These are phyloP conservation scores for Candida qinlingensis DNA, from an alignment of 805 yeast species.

Conservation along the genomic window DNA sequence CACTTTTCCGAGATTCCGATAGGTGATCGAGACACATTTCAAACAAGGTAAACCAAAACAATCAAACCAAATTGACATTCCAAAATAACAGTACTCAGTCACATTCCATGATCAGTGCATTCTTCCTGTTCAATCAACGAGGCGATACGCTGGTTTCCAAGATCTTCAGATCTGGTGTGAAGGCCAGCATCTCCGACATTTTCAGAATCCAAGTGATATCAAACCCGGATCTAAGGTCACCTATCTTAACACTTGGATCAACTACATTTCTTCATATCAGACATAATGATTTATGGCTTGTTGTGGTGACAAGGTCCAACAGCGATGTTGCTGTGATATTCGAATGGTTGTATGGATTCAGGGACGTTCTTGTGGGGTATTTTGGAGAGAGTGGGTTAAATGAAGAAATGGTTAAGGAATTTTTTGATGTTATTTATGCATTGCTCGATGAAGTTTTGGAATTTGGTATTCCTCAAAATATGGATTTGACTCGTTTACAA, in stretches of 20 bases:
- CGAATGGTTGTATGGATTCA: slow-evolving; percentile 69
- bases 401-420: slow-evolving; percentile 52
- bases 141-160: slow-evolving; percentile 84
- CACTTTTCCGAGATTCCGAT: too few relatives aligned
- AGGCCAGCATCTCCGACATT: slow-evolving; percentile 76
- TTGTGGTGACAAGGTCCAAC: slow-evolving; percentile 85
- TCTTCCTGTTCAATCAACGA: slow-evolving; percentile 69
- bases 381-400: slow-evolving; percentile 20
- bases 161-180: slow-evolving; percentile 66
- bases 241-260: slow-evolving; percentile 81
- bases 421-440: slow-evolving; percentile 69
- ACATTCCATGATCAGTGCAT: slow-evolving; percentile 2
- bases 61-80: neutral
- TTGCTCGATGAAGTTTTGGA: slow-evolving; percentile 71
- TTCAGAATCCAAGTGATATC: slow-evolving; percentile 90
- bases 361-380: slow-evolving; percentile 44
- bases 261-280: slow-evolving; percentile 83
- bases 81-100: too few relatives aligned
- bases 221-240: slow-evolving; percentile 56
- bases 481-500: slow-evolving; percentile 44
- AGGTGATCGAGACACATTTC: too few relatives aligned
- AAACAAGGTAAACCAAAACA: neutral
- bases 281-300: slow-evolving; percentile 62
- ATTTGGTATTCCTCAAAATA: slow-evolving; percentile 69
- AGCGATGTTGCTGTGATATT: slow-evolving; percentile 76